phyloP scores from a whole-genome alignment of 2,329 filamentous ascomycete species.

The Exophiala sp. region DNA sequence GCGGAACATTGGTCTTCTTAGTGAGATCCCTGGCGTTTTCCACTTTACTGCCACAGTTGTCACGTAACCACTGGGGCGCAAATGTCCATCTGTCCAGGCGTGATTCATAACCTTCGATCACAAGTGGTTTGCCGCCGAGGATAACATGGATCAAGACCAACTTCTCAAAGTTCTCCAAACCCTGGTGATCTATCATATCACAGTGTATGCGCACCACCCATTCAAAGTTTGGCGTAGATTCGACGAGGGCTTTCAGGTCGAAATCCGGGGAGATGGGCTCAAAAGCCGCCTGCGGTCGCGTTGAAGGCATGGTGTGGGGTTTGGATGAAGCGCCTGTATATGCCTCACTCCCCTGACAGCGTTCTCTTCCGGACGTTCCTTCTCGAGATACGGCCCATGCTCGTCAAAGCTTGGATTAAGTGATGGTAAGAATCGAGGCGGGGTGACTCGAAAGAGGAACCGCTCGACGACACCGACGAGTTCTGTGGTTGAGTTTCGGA shows the following conservation, averaged over 20 bases:
- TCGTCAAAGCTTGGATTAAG: not conserved
- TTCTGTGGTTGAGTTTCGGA: not conserved
- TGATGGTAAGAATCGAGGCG: not conserved
- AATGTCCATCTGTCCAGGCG: conserved; percentile 72
- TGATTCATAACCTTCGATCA: conserved; percentile 82
- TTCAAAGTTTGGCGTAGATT: conserved; percentile 75
- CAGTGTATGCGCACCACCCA: conserved; percentile 76
- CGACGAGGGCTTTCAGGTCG: conserved; percentile 68
- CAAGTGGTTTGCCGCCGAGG: conserved; percentile 74
- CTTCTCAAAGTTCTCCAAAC: conserved; percentile 75
- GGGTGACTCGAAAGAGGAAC: not conserved
- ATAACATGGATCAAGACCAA: conserved; percentile 79
- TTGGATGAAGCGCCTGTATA: not conserved
- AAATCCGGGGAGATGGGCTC: conserved; percentile 84
- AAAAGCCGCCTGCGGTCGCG: conserved; percentile 80
- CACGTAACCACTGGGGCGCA: conserved; percentile 70
- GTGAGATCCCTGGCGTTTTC: conserved; percentile 80
- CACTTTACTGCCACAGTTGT: conserved; percentile 73
- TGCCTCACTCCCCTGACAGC: not conserved
- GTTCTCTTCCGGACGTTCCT: conserved; percentile 6
- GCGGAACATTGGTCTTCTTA: conserved; percentile 65
- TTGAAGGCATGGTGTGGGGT: conserved; percentile 60
- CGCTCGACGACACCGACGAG: not conserved
- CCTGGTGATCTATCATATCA: conserved; percentile 69
- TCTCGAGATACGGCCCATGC: not conserved